Base-by-base conservation (phyloP, 73 alveolate species). In the Diophrys appendiculata region DNA sequence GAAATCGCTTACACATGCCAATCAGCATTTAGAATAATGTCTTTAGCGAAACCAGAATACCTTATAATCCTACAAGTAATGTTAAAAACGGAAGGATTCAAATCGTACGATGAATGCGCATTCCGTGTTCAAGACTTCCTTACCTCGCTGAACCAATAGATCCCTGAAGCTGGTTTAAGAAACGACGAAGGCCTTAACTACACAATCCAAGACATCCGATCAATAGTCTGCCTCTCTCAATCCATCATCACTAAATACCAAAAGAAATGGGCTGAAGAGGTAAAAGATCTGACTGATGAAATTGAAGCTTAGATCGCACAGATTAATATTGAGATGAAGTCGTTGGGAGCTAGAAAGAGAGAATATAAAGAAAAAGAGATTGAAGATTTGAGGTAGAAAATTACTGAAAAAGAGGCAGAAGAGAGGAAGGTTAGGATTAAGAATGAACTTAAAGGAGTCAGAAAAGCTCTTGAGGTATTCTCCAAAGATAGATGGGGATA, bases 21-120 rank as follows among this genome's bases (percentile, higher is more conserved):
- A 54, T 54, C 81, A 25, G 92, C 92, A 2, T 81, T 81, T 83
- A 65, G 92, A 69, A 87, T 84, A 8, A 33, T 84, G n/a, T 33
- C 78, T 43, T 33, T 84, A 3, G 77, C 83, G 0, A 34, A 74
- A 31, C 92, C 92, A 1, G 92, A 84, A 54, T 33, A 76, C 60
- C 65, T 72, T 23, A 68, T 84, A 1, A 74, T 84, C 5, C 22
- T 78, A 0, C 29, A 60, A 23, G 69, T 73, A 34, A 52, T 84
- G 1, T 29, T 84, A 13, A 84, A 84, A 33, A 64, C 84, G 52
- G 87, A 77, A 54, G 92, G 92, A 22, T 76, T 84, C 52, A 76
- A 82, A 60, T 65, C 33, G 1, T 84, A 84, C 33, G n/a, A 52
- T 0, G 78, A 70, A n/a, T n/a, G n/a, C n/a, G n/a, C n/a, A n/a